Conservation (phyloP, 768 basidiomycete species). For the Phaeotremella skinneri region DNA sequence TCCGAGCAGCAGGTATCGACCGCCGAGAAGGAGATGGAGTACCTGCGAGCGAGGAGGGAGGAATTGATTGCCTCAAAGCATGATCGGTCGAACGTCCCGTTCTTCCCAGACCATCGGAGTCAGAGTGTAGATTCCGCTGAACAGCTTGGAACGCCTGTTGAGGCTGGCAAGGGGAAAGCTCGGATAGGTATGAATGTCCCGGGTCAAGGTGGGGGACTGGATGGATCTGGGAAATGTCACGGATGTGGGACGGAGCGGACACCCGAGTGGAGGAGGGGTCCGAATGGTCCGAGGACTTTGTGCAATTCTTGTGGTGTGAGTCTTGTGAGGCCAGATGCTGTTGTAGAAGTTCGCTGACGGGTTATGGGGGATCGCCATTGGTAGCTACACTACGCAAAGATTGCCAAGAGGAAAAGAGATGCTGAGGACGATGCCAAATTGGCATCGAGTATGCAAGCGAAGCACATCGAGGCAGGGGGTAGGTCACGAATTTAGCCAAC, state of each 20-base stretch:
- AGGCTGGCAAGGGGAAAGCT: not conserved
- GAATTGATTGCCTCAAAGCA: slow-evolving; percentile 24
- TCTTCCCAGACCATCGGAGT: not conserved
- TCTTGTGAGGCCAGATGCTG: not conserved
- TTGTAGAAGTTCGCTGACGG: not conserved
- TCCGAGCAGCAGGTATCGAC: slow-evolving; percentile 13
- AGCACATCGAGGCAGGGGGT: no score
- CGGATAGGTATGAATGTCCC: not conserved
- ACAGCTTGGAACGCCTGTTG: not conserved
- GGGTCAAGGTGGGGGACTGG: not conserved
- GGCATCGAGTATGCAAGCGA: no score
- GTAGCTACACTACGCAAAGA: not conserved
- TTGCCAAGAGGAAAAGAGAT: not conserved
- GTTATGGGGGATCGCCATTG: not conserved
- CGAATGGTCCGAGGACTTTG: slow-evolving; percentile 42
- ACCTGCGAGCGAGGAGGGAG: slow-evolving; percentile 35
- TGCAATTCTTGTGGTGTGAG: slow-evolving; percentile 46
- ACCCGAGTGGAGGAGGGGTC: slow-evolving; percentile 39
- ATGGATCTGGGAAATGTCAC: slow-evolving; percentile 27
- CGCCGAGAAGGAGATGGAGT: slow-evolving; percentile 43
- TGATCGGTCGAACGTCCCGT: not conserved
- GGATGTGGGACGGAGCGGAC: slow-evolving; percentile 32
- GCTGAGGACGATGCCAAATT: not conserved
- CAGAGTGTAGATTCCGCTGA: not conserved
- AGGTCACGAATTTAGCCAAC: no score